Percentiles rank a stretch among this genome's conserved stretches.
phyloP scores from a whole-genome alignment of 2,329 filamentous ascomycete genomes.

The Fusarium chaquense region DNA sequence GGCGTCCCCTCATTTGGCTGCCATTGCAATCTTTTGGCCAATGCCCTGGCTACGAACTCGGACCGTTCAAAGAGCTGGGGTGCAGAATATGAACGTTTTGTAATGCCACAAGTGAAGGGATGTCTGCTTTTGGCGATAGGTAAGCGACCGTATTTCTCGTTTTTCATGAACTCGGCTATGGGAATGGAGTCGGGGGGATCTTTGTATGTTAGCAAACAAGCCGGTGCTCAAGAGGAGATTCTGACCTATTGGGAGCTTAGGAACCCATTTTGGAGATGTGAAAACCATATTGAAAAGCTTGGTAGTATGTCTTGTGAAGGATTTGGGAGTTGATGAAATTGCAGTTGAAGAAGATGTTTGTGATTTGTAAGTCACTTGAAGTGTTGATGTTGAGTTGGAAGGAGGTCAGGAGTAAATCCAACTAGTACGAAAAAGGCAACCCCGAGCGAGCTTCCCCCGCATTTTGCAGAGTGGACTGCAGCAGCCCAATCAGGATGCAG shows the following conservation, averaged over 20 bases:
- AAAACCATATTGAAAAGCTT: conserved; percentile 1
- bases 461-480: background rate
- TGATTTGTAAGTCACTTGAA: background rate
- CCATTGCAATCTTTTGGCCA: conserved; percentile 74
- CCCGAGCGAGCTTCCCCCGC: background rate
- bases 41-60: conserved; percentile 73
- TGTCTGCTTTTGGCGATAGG: conserved; percentile 72
- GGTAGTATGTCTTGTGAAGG: background rate
- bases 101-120: conserved; percentile 83
- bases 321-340: background rate
- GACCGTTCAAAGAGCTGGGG: conserved; percentile 73
- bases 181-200: conserved; percentile 20
- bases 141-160: conserved; percentile 53
- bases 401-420: background rate
- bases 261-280: conserved; percentile 9
- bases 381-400: background rate
- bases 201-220: conserved; percentile 3
- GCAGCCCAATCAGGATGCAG: background rate
- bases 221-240: too few relatives aligned
- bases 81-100: conserved; percentile 73
- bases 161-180: conserved; percentile 25
- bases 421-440: background rate
- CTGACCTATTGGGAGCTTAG: conserved; percentile 7
- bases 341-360: background rate
- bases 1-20: conserved; percentile 76